Base-by-base conservation (phyloP, 192 early-diverging fungal genomes). In the Obelidium mucronatum region DNA sequence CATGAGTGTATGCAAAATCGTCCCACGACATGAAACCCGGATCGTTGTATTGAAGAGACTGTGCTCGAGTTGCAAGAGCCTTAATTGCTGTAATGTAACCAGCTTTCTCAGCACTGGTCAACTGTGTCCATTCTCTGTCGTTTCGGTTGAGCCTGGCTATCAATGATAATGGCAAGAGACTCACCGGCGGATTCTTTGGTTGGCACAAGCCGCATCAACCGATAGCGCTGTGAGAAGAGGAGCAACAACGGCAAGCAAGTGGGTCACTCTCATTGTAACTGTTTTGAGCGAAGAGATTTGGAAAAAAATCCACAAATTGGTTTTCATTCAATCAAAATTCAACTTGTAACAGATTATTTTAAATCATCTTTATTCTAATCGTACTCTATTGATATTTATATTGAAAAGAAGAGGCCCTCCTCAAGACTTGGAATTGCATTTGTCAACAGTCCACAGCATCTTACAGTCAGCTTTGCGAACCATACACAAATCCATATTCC, bases 11-110 rank as follows among this genome's bases (percentile, higher is more conserved):
- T 24, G 17, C 40, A 54, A 70, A 70, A 34, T 70, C 68, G 55
- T 58, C 52, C 30, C 19, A 30, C 19, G 48, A 13, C 55, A 58
- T 58, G 19, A n/a, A 1, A 6, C 24, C 24, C 56, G 19, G 17
- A 40, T 70, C 68, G 2, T 28, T 24, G 68, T 58, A 70, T 19
- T 70, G 48, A 31, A 22, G 17, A 1, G 52, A 55, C 48, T 13
- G 51, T n/a, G 68, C 52, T n/a, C 68, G 52, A 34, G 19, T 35
- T 2, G 28, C 31, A 30, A 70, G 19, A 19, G 26, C 31, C 68
- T 70, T 70, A 19, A 58, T 40, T 8, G 68, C 68, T 17, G 68
- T 40, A 30, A 70, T 37, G 55, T 56, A 70, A 2, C 52, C 68
- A 30, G 8, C 48, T 30, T 70, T 70, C 36, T 70, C 52, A 0